Conservation (phyloP, 2,329 filamentous ascomycete species). For the Colletotrichum tamarilloi region DNA sequence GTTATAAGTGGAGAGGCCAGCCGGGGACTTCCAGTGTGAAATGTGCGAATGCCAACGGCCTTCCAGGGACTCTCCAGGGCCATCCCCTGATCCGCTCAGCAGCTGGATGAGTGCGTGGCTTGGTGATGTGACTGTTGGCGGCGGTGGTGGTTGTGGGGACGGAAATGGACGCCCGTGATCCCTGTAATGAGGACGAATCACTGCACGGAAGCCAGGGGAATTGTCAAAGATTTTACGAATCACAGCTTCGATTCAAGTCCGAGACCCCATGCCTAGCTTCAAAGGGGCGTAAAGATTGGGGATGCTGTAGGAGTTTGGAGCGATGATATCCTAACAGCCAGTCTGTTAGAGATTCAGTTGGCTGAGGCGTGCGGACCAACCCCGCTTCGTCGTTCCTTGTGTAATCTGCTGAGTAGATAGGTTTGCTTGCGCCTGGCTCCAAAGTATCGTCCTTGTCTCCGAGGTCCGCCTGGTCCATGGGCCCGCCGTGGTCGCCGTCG, state of each 20-base stretch:
- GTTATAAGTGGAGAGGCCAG: slow-evolving; percentile 35
- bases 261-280: background rate
- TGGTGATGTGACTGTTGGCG: background rate
- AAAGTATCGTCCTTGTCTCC: background rate
- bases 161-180: slow-evolving; percentile 3
- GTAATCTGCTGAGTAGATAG: background rate
- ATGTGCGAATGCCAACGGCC: slow-evolving; percentile 11
- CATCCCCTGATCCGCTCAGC: slow-evolving; percentile 6
- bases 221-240: slow-evolving; percentile 16
- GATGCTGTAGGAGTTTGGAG: slow-evolving; percentile 2
- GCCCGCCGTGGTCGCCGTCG: slow-evolving; percentile 7
- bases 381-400: slow-evolving; percentile 9
- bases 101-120: slow-evolving; percentile 3
- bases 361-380: background rate
- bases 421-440: background rate
- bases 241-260: slow-evolving; percentile 4
- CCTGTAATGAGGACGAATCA: background rate
- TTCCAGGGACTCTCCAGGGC: slow-evolving; percentile 8
- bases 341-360: slow-evolving; percentile 22
- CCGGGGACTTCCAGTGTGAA: slow-evolving; percentile 9
- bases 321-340: background rate
- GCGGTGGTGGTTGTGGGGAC: background rate
- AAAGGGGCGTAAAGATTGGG: slow-evolving; percentile 2
- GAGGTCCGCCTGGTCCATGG: background rate
- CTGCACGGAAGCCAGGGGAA: slow-evolving; percentile 2